phyloP scores from a whole-genome alignment of 192 early-diverging fungal species.

The Entomortierella beljakovae region DNA sequence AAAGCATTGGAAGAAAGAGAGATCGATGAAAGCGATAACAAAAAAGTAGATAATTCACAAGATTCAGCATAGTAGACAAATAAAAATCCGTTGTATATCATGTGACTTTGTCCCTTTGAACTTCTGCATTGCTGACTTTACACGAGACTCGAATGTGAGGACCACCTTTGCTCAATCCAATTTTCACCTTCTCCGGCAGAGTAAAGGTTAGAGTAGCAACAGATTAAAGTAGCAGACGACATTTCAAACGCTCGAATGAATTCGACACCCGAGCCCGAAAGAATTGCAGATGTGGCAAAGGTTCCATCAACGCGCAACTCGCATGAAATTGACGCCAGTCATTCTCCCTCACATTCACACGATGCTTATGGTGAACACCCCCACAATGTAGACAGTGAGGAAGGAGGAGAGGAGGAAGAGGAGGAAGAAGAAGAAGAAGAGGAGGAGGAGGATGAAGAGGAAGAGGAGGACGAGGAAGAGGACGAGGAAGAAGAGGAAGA shows the following conservation, averaged over 20 bases:
- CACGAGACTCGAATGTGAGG: too few species aligned
- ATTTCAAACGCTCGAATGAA: conserved; percentile 24
- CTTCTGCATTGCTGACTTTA: too few species aligned
- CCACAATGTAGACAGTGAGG: not conserved
- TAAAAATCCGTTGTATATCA: conserved; percentile 2
- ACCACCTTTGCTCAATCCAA: not conserved
- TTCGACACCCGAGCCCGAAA: conserved; percentile 17
- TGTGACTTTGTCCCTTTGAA: not conserved
- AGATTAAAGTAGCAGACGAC: not conserved
- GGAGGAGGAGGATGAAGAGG: conserved; percentile 35
- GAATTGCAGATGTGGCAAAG: conserved; percentile 12
- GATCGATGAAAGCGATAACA: conserved; percentile 1
- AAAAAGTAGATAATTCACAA: not conserved
- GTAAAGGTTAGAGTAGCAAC: not conserved
- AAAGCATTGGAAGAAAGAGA: conserved; percentile 53
- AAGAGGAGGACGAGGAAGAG: conserved; percentile 50
- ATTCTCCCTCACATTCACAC: not conserved
- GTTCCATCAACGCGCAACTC: not conserved
- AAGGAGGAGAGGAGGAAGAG: not conserved
- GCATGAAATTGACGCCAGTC: conserved; percentile 11
- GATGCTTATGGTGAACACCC: conserved; percentile 13
- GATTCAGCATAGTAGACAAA: not conserved
- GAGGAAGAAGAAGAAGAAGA: conserved; percentile 18
- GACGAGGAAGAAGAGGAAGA: conserved; percentile 49
- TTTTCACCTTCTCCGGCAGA: not conserved